Base-by-base conservation (phyloP, 2,329 filamentous ascomycete species). In the Penicillium expansum region DNA sequence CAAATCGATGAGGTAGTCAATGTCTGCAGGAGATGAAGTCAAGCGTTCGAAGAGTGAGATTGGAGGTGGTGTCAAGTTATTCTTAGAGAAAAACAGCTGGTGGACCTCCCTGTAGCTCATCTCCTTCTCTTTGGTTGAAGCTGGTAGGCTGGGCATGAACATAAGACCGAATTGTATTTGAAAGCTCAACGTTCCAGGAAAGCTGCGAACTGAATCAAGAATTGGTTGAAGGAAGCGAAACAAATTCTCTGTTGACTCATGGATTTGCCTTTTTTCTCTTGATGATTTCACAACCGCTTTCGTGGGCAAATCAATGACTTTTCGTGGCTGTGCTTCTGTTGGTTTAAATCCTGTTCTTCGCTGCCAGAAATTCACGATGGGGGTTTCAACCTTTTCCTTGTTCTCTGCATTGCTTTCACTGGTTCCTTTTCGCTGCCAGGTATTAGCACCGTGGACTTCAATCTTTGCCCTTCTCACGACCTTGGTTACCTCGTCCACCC, bases 21-120 rank as follows among this genome's bases (percentile, higher is more conserved):
- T 59, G 51, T 78, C 77, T 3, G 64, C 61, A 13, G 75, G 74
- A n/a, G 71, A 73, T 0, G 69, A 67, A n/a, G 76, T 77, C 16
- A 78, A 53, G 42, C 69, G 66, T 42, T 70, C 69, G 35, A 71
- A 67, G 52, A 78, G 77, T 8, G 64, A 68, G 1, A 71, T 71
- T 8, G 64, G 66, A 14, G 70, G 70, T 2, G 66, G 58, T 6
- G 53, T 49, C 33, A 71, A 41, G 24, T 67, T 64, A 50, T 64
- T 64, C 4, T 55, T 55, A 14, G 73, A 67, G 9, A 70, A 67
- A 45, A 78, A 77, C 2, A 73, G 11, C 57, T 20, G 64, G 62
- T 73, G 73, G 74, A 48, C 47, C 24, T 61, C 60, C 27, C 48
- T 55, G 51, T 62, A 43, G 20, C 58, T 30, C 52, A 55, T 50